Evolutionary conservation across 768 basidiomycete species (phyloP), one percentile per base, ranked within the genome.

Genomic region (Sutorius australiensis): DNA sequence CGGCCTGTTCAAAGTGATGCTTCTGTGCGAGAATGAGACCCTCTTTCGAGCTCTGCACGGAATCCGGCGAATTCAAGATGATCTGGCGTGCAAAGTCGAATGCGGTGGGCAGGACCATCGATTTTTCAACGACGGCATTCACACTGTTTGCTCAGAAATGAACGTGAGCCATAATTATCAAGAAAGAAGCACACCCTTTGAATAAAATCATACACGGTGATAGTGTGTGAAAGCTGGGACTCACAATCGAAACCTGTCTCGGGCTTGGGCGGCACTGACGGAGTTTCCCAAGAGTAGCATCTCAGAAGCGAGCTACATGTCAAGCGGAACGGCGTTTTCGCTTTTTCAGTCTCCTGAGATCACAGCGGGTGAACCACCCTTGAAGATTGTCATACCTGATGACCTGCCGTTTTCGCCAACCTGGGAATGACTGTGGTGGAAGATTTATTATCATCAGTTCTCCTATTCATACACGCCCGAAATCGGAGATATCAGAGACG

Each of bases 41-140:
- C n/a, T 77, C 73, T 66, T 92, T 94, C 3, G 89, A 86, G 42
- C 80, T 77, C 58, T 87, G 86, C 1, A 92, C 84, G 0, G 90
- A 77, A 65, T 92, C 92, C 0, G 91, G 92, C 1, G 88, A 90
- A 60, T 87, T 88, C 21, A 64, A 62, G 14, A 69, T 69, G 55
- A 92, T 83, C 49, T 78, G 72, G 48, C 75, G 69, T 3, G 92
- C 90, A 51, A 82, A 67, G 4, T 73, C 70, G 28, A 92, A 67
- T 3, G 91, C 90, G 8, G 81, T 75, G 6, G 79, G 58, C 11
- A 92, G 60, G 2, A 91, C 79, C 0, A 72, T 60, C 33, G 65
- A 55, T 34, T 73, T 65, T 10, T 83, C 78, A 2, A 89, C 88
- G 10, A 92, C 77, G 47, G 72, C 63, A 68, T 92, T 93, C 43